Evolutionary conservation across 306 rosid species (phyloP), one percentile per base, ranked within the genome.

Genomic region (Trifolium pratense): DNA sequence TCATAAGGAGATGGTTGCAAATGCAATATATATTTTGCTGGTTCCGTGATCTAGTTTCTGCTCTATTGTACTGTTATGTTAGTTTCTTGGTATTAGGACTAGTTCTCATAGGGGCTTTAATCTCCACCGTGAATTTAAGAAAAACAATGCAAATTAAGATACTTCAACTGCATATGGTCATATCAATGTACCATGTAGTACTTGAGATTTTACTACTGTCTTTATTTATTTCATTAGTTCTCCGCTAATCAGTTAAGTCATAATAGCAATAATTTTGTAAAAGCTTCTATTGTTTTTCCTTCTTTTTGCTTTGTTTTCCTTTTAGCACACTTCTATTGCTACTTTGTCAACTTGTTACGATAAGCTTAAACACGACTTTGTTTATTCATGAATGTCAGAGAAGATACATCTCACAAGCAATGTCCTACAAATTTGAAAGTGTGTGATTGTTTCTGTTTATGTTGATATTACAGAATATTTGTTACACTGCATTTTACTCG

Each of bases 51-150:
- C 60, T 58, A 29, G 40, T 52, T 67, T 46, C 56, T 66, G 63
- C 73, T 58, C 55, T 70, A 13, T 75, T 39, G 10, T 64, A 66
- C 49, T 57, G 20, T 45, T 72, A 48, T 7, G 40, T 13, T 26
- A 26, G 34, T 81, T 60, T 71, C 20, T 51, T 57, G 69, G 68
- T 53, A 26, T 43, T 36, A 61, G 65, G 57, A 77, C 36, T 52
- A 31, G 69, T 39, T 51, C 29, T 10, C 60, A 36, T 6, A 8
- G 23, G 46, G 45, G 45, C 25, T 61, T 31, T 16, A 17, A 32
- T 61, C 23, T 34, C 67, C 36, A 3, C 37, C 5, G 1, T 0
- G n/a, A 57, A 57, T 61, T 32, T 61, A 9, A 9, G 18, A 36
- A 36, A 9, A 9, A 18, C 39, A 17, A 4, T 37, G 48, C 9